Conservation (phyloP, 169 alveolate genomes). For the Plasmodium chabaudi region DNA sequence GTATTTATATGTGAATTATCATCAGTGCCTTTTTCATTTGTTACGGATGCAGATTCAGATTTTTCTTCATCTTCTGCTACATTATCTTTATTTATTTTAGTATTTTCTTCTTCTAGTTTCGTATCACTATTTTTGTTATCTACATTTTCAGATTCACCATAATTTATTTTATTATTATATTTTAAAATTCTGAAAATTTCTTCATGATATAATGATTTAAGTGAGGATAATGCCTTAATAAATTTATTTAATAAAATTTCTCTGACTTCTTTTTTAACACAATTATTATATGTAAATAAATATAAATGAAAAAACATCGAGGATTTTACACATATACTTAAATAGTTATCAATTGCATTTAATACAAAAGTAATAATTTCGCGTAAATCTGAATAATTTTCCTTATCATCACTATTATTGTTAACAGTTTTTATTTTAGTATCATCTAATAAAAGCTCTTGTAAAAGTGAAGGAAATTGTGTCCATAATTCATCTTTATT, state of each 20-base stretch:
- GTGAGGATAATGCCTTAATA: slow-evolving; percentile 27
- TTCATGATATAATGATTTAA: slow-evolving; percentile 64
- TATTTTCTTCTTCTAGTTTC: background rate
- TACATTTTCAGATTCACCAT: background rate
- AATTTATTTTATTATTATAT: slow-evolving; percentile 37
- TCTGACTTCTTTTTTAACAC: slow-evolving; percentile 42
- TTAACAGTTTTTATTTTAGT: background rate
- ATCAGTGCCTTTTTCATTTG: background rate
- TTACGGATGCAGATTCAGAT: background rate
- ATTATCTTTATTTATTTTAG: background rate
- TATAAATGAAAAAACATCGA: slow-evolving; percentile 68
- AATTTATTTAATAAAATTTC: slow-evolving; percentile 39
- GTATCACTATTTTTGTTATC: too few relatives aligned
- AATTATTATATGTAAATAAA: slow-evolving; percentile 43
- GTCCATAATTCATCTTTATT: slow-evolving; percentile 40
- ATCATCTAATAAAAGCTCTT: slow-evolving; percentile 28
- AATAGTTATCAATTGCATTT: slow-evolving; percentile 61
- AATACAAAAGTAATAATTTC: slow-evolving; percentile 39
- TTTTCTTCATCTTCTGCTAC: background rate
- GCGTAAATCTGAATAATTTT: slow-evolving; percentile 19
- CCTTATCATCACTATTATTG: background rate
- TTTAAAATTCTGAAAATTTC: slow-evolving; percentile 68
- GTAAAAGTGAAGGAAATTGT: slow-evolving; percentile 13
- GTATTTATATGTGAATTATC: slow-evolving; percentile 9
- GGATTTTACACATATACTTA: slow-evolving; percentile 66